phyloP scores from a whole-genome alignment of 2,329 filamentous ascomycete genomes.

The Fonsecaea monophora region DNA sequence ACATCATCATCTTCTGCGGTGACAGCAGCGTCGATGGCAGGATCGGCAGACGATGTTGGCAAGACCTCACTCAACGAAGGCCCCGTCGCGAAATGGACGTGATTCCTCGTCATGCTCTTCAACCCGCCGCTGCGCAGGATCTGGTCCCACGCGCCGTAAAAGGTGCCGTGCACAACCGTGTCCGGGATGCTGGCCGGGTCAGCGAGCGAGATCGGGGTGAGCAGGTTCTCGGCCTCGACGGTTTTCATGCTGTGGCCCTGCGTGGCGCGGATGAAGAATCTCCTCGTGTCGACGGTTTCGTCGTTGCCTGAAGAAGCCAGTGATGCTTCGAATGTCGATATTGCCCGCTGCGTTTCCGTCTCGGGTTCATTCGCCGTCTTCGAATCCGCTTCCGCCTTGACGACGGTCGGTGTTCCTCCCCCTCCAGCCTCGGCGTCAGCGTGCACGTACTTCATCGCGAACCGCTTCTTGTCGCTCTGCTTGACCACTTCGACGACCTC shows the following conservation, averaged over 20 bases:
- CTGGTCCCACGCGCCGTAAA: slow-evolving; percentile 75
- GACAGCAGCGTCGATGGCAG: too few species aligned
- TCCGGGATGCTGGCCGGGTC: slow-evolving; percentile 60
- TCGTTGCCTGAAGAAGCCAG: slow-evolving; percentile 31
- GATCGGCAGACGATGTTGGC: slow-evolving; percentile 14
- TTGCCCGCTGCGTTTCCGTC: slow-evolving; percentile 45
- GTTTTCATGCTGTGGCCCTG: slow-evolving; percentile 88
- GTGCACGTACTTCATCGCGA: slow-evolving; percentile 70
- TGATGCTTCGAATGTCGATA: slow-evolving; percentile 44
- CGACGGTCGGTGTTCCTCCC: slow-evolving; percentile 17
- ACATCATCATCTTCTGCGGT: too few species aligned
- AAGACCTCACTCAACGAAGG: slow-evolving; percentile 59
- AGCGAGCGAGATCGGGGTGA: slow-evolving; percentile 70
- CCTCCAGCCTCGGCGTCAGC: slow-evolving; percentile 29
- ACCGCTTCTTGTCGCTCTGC: slow-evolving; percentile 88
- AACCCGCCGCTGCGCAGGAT: slow-evolving; percentile 82
- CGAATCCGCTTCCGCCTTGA: slow-evolving; percentile 15
- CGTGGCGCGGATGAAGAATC: slow-evolving; percentile 91
- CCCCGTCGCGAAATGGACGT: slow-evolving; percentile 87
- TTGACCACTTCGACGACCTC: slow-evolving; percentile 75
- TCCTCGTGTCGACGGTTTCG: slow-evolving; percentile 54
- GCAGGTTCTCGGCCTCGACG: slow-evolving; percentile 71
- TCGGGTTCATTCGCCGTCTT: slow-evolving; percentile 42
- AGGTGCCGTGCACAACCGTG: slow-evolving; percentile 85
- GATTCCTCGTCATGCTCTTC: slow-evolving; percentile 79